Percentiles rank a stretch among this genome's conserved stretches.
These are phyloP conservation scores for Venturia effusa DNA, from an alignment of 2,329 filamentous ascomycete genomes.

Conservation along the genomic window DNA sequence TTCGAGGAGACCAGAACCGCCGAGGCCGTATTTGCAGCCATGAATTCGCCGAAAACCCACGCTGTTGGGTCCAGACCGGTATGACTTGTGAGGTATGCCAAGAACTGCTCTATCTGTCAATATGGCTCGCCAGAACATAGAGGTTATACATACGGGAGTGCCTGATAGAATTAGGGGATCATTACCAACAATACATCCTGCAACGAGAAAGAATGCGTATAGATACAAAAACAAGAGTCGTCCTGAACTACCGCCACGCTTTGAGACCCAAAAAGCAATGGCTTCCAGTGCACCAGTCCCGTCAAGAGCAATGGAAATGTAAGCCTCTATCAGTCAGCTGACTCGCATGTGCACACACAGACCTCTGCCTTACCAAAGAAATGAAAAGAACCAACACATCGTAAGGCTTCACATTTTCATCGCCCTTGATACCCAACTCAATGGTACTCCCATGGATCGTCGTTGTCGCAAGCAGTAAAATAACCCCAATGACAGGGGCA, in stretches of 20 bases:
- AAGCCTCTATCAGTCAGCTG: background rate
- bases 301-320: background rate
- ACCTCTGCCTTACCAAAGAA: background rate
- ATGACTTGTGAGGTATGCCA: slow-evolving; percentile 1
- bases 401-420: slow-evolving; percentile 3
- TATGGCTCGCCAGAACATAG: background rate
- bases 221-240: background rate
- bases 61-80: background rate
- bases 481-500: background rate
- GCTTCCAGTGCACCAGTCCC: background rate
- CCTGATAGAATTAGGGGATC: background rate
- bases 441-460: background rate
- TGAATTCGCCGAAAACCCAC: slow-evolving; percentile 1
- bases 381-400: slow-evolving; percentile 5
- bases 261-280: slow-evolving; percentile 1
- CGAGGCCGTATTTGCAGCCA: background rate
- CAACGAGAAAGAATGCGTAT: background rate
- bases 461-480: background rate
- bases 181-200: background rate
- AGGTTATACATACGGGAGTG: background rate
- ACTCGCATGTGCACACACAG: background rate
- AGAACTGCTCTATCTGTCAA: background rate
- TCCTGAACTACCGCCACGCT: background rate
- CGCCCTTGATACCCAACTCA: background rate
- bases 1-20: background rate